Evolutionary conservation across 2,329 filamentous ascomycete genomes (phyloP).

Genomic region (Ceratocystis variospora): DNA sequence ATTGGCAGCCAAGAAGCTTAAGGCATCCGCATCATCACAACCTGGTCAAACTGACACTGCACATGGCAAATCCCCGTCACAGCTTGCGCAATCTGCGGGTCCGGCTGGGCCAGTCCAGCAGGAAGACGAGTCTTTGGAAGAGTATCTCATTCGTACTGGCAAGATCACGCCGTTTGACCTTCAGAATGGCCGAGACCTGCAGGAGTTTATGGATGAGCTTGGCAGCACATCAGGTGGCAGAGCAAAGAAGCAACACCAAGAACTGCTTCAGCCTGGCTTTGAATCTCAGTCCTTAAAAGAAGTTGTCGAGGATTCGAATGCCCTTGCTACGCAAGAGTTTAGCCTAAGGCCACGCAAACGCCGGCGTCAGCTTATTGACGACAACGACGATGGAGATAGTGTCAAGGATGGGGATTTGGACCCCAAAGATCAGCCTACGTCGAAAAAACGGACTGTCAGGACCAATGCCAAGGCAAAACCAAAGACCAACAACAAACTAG

Average conservation of each 20-base stretch:
- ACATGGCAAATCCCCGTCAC: background rate
- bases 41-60: background rate
- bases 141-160: slow-evolving; percentile 85
- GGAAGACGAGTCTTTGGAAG: slow-evolving; percentile 62
- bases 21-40: background rate
- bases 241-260: slow-evolving; percentile 53
- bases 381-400: background rate
- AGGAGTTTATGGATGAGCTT: slow-evolving; percentile 46
- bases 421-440: slow-evolving; percentile 21
- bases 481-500: slow-evolving; percentile 6
- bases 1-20: slow-evolving; percentile 44
- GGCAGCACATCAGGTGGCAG: slow-evolving; percentile 25
- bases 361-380: slow-evolving; percentile 3
- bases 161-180: slow-evolving; percentile 89
- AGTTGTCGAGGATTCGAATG: background rate
- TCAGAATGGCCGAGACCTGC: slow-evolving; percentile 52
- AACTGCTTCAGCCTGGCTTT: slow-evolving; percentile 61
- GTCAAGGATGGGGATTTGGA: slow-evolving; percentile 32
- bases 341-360: slow-evolving; percentile 13
- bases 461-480: background rate
- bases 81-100: background rate
- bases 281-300: slow-evolving; percentile 29
- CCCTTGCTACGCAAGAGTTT: slow-evolving; percentile 12
- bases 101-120: slow-evolving; percentile 13
- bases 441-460: slow-evolving; percentile 24